A percentile compares a stretch with the other conserved stretches of the same genome.
Evolutionary conservation across 1,284 basidiomycete genomes (phyloP).

Genomic region (Microbotryomycetes sp.): DNA sequence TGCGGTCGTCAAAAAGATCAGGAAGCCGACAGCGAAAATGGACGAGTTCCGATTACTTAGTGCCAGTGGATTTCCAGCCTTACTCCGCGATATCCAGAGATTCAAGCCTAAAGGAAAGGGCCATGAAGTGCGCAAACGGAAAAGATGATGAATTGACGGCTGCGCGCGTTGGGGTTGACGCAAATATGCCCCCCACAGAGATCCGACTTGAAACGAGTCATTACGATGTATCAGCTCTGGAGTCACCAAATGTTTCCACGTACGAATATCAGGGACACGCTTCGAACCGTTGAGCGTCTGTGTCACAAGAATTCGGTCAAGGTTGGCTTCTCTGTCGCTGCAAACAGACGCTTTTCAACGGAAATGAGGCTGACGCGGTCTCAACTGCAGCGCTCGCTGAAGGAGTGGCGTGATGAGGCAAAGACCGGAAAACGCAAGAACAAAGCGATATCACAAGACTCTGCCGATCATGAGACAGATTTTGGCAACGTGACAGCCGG

Average conservation of each 20-base stretch:
- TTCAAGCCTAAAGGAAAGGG: conserved; percentile 82
- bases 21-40: conserved; percentile 25
- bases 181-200: conserved; percentile 46
- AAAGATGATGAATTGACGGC: not conserved
- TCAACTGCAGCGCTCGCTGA: conserved; percentile 11
- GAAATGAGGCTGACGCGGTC: too few species aligned
- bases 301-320: conserved; percentile 75
- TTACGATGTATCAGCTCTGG: conserved; percentile 85
- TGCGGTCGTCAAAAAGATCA: conserved; percentile 26
- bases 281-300: conserved; percentile 70
- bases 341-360: too few species aligned
- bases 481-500: not conserved
- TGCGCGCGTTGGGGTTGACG: not conserved
- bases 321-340: conserved; percentile 47
- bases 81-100: conserved; percentile 62
- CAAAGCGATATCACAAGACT: not conserved
- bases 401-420: conserved; percentile 18
- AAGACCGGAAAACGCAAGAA: conserved; percentile 2
- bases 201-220: conserved; percentile 64
- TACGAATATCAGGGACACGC: conserved; percentile 72
- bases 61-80: conserved; percentile 63
- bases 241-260: conserved; percentile 82
- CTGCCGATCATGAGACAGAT: not conserved
- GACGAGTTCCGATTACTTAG: conserved; percentile 51
- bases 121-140: conserved; percentile 57